Conservation (phyloP, 2,329 filamentous ascomycete species). For the Fusarium pseudograminearum region DNA sequence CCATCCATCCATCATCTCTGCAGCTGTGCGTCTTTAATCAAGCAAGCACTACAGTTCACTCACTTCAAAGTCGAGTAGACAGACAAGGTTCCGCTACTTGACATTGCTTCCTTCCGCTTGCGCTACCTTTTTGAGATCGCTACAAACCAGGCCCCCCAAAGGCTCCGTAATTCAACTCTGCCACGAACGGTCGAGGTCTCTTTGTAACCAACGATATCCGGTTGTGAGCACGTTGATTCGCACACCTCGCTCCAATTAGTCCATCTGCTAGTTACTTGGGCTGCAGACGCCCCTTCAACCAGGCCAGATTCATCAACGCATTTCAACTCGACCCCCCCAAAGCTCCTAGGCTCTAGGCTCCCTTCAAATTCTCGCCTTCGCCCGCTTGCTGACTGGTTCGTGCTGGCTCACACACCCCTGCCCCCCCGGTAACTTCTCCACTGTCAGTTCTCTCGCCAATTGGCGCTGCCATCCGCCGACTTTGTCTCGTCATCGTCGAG, state of each 20-base stretch:
- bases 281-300: constrained; percentile 33
- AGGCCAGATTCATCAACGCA: constrained; percentile 29
- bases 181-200: constrained; percentile 34
- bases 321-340: constrained; percentile 33
- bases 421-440: constrained; percentile 37
- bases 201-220: constrained; percentile 38
- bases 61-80: constrained; percentile 6
- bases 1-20: neutral
- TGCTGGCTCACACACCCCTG: constrained; percentile 42
- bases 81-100: constrained; percentile 21
- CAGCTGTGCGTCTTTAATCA: neutral
- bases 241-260: constrained; percentile 27
- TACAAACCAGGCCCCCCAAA: constrained; percentile 5
- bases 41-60: neutral
- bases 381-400: constrained; percentile 36
- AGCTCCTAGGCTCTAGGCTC: constrained; percentile 30
- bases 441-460: constrained; percentile 44
- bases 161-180: constrained; percentile 30
- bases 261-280: constrained; percentile 17
- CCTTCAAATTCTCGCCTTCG: constrained; percentile 40
- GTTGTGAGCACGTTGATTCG: constrained; percentile 24
- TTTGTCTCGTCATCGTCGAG: constrained; percentile 49
- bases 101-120: constrained; percentile 30
- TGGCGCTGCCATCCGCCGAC: constrained; percentile 42
- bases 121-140: constrained; percentile 19